Evolutionary conservation across 169 alveolate species (phyloP), one percentile per base, ranked within the genome.

Genomic region (Plasmodium inui): DNA sequence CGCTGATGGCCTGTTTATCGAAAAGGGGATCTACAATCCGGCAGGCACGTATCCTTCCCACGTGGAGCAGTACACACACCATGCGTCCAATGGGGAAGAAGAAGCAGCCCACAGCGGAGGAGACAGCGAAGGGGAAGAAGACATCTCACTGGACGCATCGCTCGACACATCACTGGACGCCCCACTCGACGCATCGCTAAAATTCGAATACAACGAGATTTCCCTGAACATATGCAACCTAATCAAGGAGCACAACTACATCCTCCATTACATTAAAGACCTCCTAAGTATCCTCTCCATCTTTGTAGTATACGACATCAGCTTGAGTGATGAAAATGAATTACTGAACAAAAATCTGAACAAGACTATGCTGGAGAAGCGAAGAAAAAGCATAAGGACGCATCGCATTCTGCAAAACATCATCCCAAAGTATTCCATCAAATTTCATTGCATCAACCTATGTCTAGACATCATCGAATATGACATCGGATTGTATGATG

Each of bases 401-500:
- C 94, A 88, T 28, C 17, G 94, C 3, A 88, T 88, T 34, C 67
- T 88, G 12, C 94, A 88, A 88, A 88, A 88, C 41, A 88, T 88
- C 5, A 88, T 88, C 37, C 94, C 94, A 0, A 88, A 88, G 67
- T 88, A 88, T 67, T 79, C 90, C 9, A 88, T 88, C 4, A 88
- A 88, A 88, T 88, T 88, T 26, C 83, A 88, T 39, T 88, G 94
- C n/a, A 88, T 88, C 55, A 88, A 88, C 67, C 67, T 88, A 37
- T 88, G 94, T 28, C 39, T 88, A 1, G 94, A 88, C n/a, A 79
- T 88, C 3, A 88, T 88, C 10, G 94, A 88, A 79, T 88, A 88
- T 79, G 94, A 88, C 67, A 88, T 88, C 4, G 94, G 94, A 0
- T 4, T 88, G 50, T 88, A 88, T 79, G 94, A 88, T 61, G 89